phyloP scores from a whole-genome alignment of 495 filamentous ascomycete species.

The Ramalina peruviana region DNA sequence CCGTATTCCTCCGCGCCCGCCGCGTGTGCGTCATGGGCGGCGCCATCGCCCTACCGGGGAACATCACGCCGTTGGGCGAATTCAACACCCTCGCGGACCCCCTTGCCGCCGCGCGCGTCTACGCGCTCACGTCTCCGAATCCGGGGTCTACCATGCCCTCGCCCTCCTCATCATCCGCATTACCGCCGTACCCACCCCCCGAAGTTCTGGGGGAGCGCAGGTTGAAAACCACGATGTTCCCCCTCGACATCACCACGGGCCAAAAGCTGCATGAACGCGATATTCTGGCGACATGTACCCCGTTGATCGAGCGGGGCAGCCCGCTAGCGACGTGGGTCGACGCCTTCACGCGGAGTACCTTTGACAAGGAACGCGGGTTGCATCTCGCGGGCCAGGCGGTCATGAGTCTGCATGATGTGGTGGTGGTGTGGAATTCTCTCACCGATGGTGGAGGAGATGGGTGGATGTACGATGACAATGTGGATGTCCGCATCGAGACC shows the following conservation, averaged over 20 bases:
- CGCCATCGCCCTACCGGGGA: slow-evolving; percentile 63
- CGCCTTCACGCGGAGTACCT: slow-evolving; percentile 65
- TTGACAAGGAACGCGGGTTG: slow-evolving; percentile 46
- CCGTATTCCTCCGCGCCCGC: slow-evolving; percentile 76
- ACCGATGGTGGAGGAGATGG: slow-evolving; percentile 28
- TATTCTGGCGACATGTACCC: slow-evolving; percentile 42
- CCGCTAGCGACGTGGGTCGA: slow-evolving; percentile 74
- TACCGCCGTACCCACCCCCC: slow-evolving; percentile 53
- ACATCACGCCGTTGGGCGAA: slow-evolving; percentile 65
- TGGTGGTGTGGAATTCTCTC: slow-evolving; percentile 78
- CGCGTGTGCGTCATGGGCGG: slow-evolving; percentile 97
- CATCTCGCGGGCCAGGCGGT: slow-evolving; percentile 14
- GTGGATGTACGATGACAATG: slow-evolving; percentile 27
- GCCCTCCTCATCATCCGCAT: slow-evolving; percentile 14
- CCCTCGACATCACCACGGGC: slow-evolving; percentile 73
- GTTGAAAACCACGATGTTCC: slow-evolving; percentile 68
- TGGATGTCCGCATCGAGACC: slow-evolving; percentile 79
- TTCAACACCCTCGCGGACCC: slow-evolving; percentile 80
- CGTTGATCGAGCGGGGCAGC: slow-evolving; percentile 39
- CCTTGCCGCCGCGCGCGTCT: slow-evolving; percentile 74
- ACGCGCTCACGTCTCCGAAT: slow-evolving; percentile 70
- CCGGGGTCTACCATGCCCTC: slow-evolving; percentile 62
- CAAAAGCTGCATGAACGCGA: slow-evolving; percentile 50
- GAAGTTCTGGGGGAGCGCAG: slow-evolving; percentile 36
- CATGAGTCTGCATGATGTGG: slow-evolving; percentile 68